Conservation (phyloP, 2,329 filamentous ascomycete species). For the Raffaelea ambrosiae region DNA sequence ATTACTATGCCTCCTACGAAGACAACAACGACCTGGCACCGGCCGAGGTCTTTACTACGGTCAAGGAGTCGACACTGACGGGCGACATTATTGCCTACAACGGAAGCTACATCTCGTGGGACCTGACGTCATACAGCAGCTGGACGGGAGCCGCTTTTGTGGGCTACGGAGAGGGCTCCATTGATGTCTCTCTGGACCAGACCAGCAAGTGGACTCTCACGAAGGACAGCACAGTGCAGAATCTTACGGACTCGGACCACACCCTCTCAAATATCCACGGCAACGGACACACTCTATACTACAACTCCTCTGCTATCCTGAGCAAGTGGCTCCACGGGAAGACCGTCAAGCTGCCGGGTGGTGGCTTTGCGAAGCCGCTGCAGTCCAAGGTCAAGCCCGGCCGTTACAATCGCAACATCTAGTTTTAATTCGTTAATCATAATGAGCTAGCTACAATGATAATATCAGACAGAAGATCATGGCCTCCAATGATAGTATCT, state of each 20-base stretch:
- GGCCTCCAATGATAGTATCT: no score
- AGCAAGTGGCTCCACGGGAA: not conserved
- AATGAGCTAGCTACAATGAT: no score
- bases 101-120: constrained; percentile 4
- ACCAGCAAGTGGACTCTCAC: constrained; percentile 4
- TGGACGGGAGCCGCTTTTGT: constrained; percentile 2
- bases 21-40: constrained; percentile 7
- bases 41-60: not conserved
- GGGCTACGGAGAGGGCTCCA: not conserved
- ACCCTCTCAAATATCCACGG: constrained; percentile 4
- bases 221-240: not conserved
- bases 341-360: not conserved
- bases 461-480: no score
- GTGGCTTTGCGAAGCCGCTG: not conserved
- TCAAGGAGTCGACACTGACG: not conserved
- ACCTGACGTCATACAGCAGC: not conserved
- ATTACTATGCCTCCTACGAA: constrained; percentile 6
- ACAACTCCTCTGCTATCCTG: constrained; percentile 1
- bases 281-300: constrained; percentile 2
- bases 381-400: no score
- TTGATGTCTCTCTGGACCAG: constrained; percentile 2
- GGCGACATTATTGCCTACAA: constrained; percentile 9
- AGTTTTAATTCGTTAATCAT: no score
- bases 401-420: no score
- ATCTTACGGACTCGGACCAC: constrained; percentile 1